Evolutionary conservation across 2,329 filamentous ascomycete species (phyloP), one percentile per base, ranked within the genome.

Genomic region (Nigrospora osmanthi): DNA sequence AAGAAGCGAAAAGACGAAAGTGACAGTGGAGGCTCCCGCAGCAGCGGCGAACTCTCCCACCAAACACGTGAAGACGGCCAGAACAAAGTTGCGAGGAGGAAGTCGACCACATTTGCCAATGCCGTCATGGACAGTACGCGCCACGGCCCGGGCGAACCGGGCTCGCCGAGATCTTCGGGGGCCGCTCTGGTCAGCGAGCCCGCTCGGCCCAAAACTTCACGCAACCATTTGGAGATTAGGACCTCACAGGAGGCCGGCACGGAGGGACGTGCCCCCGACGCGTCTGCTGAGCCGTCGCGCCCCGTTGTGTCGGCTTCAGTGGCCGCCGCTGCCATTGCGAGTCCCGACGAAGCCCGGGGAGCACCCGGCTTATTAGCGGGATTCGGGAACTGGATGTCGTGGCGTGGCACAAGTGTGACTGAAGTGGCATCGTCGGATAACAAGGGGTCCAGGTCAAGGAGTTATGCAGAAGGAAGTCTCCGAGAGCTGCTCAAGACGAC

Each of bases 381-480:
- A 1, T 60, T 75, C 38, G 62, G 66, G 30, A 60, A 64, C 17
- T 76, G 72, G 70, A 65, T 75, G 7, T 68, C 66, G 0, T 75
- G 72, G 71, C 64, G 57, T 31, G 52, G 44, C n/a, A 42, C 31
- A n/a, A 40, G 38, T 15, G 33, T 35, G 43, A 49, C 31, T 11
- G 45, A 49, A 36, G 50, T 53, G 28, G 47, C 51, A 3, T 44
- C 47, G 5, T 43, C 55, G 14, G 46, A 51, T 43, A 45, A 50
- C 35, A 47, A 56, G 49, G 45, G 54, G 44, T 42, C 42, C 35
- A 52, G 58, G 53, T 53, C 60, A 37, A 54, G 60, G 43, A 69
- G 72, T 48, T 69, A 76, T 53, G 78, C 78, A 1, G 77, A 80
- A 56, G 75, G 76, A 2, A 80, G 72, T 44, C 61, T 82, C 17